These are phyloP conservation scores for Mortierella hygrophila DNA, from an alignment of 192 early-diverging fungal genomes.

Conservation along the genomic window DNA sequence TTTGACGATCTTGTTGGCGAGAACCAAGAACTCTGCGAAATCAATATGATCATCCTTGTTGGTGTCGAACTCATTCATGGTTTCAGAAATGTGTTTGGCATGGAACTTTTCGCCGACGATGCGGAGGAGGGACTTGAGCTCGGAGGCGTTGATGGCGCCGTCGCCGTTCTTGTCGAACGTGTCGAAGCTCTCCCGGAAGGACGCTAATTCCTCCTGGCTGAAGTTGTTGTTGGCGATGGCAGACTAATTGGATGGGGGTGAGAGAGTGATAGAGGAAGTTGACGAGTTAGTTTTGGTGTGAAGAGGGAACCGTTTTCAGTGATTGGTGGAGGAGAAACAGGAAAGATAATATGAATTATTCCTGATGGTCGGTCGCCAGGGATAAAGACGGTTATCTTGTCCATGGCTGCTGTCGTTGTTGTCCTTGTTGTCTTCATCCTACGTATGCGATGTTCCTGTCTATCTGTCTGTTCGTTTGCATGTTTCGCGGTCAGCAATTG, in stretches of 20 bases:
- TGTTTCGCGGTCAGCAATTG: neutral
- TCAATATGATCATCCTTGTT: conserved; percentile 44
- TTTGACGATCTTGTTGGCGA: conserved; percentile 22
- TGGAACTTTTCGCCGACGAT: conserved; percentile 35
- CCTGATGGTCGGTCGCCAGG: neutral
- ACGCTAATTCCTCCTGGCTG: conserved; percentile 11
- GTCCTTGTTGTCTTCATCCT: neutral
- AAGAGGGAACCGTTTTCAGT: neutral
- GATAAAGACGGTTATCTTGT: neutral
- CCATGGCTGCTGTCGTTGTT: neutral
- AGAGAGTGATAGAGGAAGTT: neutral
- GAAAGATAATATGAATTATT: neutral
- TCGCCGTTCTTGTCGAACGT: conserved; percentile 30
- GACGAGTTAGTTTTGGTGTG: neutral
- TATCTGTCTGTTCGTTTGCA: neutral
- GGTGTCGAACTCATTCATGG: conserved; percentile 35
- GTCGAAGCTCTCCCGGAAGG: conserved; percentile 33
- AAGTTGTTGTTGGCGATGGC: conserved; percentile 5
- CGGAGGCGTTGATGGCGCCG: conserved; percentile 30
- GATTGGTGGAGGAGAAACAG: neutral
- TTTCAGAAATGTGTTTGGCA: neutral
- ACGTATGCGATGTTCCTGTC: neutral
- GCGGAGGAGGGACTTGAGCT: conserved; percentile 26
- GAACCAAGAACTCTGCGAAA: conserved; percentile 34
- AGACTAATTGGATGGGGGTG: neutral